Evolutionary conservation across 2,329 filamentous ascomycete genomes (phyloP), one percentile per base, ranked within the genome.

Genomic region (Alternaria conjuncta): DNA sequence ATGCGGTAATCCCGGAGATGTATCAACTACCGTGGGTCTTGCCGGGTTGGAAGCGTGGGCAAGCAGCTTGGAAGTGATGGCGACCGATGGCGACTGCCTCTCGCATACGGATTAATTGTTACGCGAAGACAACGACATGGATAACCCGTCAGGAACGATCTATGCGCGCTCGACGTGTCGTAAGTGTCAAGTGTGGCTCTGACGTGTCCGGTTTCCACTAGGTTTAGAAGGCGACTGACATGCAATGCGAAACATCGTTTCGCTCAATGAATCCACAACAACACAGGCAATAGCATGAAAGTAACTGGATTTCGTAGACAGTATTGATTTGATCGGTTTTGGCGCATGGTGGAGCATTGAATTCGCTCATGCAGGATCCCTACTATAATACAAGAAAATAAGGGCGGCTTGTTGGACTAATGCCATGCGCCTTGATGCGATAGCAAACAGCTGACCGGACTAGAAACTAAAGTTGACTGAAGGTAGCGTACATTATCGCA

Each of bases 301-400:
- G 30, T 54, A 61, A 60, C 50, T 54, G 55, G 45, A 55, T 23
- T 58, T 55, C 60, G 57, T 67, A 65, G 49, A 68, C 55, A 64
- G 54, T 63, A 65, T 74, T 69, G 67, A 70, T 68, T 70, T 65
- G 55, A 59, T 67, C 64, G 57, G 55, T 67, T 72, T 66, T 62
- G 63, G 70, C 63, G 63, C 50, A 60, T 62, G 60, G 61, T 61
- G 54, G 68, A 73, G 70, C 71, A 68, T 64, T 54, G 15, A 21
- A 58, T 36, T 41, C 68, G 75, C 73, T 63, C 60, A 68, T 61
- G 68, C 69, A 64, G 47, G 44, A 59, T 59, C 59, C 50, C 62
- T 70, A 68, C 66, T 77, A 78, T 75, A 60, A 55, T 77, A 77
- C 74, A 77, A 55, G 67, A 57, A 63, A 70, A 45, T 66, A 55